Evolutionary conservation across 768 basidiomycete genomes (phyloP), one percentile per base, ranked within the genome.

Genomic region (Tulasnella sp.): DNA sequence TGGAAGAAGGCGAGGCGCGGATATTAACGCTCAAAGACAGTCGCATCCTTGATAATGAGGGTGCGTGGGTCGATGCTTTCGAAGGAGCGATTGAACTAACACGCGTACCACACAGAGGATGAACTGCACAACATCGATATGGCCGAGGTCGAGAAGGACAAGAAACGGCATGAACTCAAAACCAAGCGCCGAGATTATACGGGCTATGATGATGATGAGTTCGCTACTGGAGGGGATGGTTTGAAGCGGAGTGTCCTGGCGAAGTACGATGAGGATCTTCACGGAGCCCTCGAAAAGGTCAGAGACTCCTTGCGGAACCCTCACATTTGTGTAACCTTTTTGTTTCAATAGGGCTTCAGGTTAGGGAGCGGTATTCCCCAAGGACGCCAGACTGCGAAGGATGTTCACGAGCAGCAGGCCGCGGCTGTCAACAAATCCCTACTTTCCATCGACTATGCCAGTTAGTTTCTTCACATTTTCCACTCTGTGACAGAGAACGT

Each of bases 21-120:
- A 95, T 99, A 88, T 92, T 99, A 83, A 99, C 98, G 4, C 88
- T 99, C 84, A 98, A 98, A 90, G 97, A 98, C 84, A 93, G 92
- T 83, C 92, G 96, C 68, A 93, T 99, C 80, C 91, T 99, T 58
- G 97, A 96, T 83, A 93, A 96, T 80, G 96, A 98, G 89, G 97
- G 96, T 94, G 82, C 56, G 6, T 31, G 27, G 1, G 44, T 31
- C 34, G 31, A 58, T 78, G 4, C 27, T 34, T 56, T 7, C 31
- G n/a, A 31, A 1, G 5, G 27, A 42, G 19, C n/a, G 58, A 36
- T 78, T n/a, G 77, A 58, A 38, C 62, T 68, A 68, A 71, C 81
- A 39, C 80, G 42, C n/a, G 34, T 3, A 78, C 16, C 82, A 76
- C 44, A 14, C 83, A 97, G 98, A 99, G 92, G 98, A 99, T 85